Evolutionary conservation across 1,139 yeast species (phyloP), one percentile per base, ranked within the genome.

Genomic region (Debaryomyces coudertii): DNA sequence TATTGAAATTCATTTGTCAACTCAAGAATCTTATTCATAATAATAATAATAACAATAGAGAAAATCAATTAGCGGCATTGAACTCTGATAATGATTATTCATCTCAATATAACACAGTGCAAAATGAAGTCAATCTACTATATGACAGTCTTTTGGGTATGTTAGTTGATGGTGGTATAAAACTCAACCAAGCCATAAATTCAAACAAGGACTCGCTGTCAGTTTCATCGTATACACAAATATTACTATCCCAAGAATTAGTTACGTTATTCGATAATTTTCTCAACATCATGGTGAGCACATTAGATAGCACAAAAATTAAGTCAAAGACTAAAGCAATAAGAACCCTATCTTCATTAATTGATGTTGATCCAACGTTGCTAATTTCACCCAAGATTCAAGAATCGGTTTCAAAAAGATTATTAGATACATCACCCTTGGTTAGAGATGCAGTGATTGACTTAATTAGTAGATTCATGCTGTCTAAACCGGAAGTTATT

Each of bases 371-470:
- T 44, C 73, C 82, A 0, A 54, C 66, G 0, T 63, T 87, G 28
- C 62, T 87, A 36, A 61, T 73, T 1, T 66, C 78, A 1, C 74
- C 80, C 0, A 65, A 68, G 20, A 76, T 88, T 4, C 83, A 77
- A 51, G 68, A 67, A 7, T 73, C 86, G 0, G 68, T 89, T 4
- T 69, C 82, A 1, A 68, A 64, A 7, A 66, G 83, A 42, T 65
- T 89, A 31, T 64, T 60, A 5, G 93, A 87, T 53, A 58, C 73
- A 0, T 86, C 92, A 1, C 81, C 95, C 0, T 76, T 84, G 45
- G 93, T 89, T 0, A 74, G 90, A 49, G 92, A 86, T 57, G 88
- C 95, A 0, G 83, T 84, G 1, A 67, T 89, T 23, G 95, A 88
- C 38, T 71, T 90, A 43, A 65, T 88, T 24, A 76, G 79, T 11